Evolutionary conservation across 1,284 basidiomycete genomes (phyloP), one percentile per base, ranked within the genome.

Genomic region (Rhodotorula sp.): DNA sequence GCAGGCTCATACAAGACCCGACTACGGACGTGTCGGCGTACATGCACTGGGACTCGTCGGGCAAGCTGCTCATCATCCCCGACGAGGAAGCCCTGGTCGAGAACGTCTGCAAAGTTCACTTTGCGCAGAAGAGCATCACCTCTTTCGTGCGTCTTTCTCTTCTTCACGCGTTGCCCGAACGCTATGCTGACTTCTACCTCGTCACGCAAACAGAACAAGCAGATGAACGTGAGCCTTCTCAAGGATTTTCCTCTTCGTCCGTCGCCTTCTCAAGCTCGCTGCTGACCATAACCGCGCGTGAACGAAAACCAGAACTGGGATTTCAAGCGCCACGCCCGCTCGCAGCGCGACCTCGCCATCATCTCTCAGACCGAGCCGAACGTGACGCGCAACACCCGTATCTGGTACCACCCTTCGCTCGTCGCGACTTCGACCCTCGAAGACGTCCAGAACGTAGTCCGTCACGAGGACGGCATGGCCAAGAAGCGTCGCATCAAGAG

Each of bases 391-490:
- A 23, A 55, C 23, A 64, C 58, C n/a, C 68, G 71, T 23, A 67
- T 72, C 55, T 72, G 71, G 71, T 69, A 72, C 59, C 71, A 72
- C 62, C 60, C 62, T 10, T 50, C 65, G 31, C 68, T 72, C 6
- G 55, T 57, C n/a, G 26, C 62, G 16, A 15, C 23, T 26, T 72
- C 71, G 50, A 62, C 64, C 8, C 64, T 49, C 48, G 62, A 48
- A n/a, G 71, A 72, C 43, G 71, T 72, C 14, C 28, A 60, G 10
- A 48, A n/a, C n/a, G 61, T 72, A 14, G 23, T 16, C 4, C 64
- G 71, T 3, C 67, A 72, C 50, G 67, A 72, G 47, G 71, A 72
- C 50, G 71, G 71, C 31, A 67, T 72, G 71, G 64, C 67, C 26
- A 72, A 72, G 68, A 71, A 71, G 47, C 55, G 66, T 12, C 56